Base-by-base conservation (phyloP, 1,284 basidiomycete genomes). In the Marasmius sp. region DNA sequence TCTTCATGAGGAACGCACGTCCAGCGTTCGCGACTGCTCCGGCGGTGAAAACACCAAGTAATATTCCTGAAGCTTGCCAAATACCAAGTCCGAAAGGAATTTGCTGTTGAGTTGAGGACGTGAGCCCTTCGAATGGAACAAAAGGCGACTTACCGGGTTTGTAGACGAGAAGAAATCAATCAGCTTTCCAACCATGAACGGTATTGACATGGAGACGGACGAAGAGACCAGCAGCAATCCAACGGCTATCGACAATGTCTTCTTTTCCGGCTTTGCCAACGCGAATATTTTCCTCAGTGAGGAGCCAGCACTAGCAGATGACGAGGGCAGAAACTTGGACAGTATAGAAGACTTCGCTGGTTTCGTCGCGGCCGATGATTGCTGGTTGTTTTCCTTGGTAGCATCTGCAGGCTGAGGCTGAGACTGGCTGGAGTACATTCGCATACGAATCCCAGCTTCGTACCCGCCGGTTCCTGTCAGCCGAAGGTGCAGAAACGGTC, bases 1-100 rank as follows among this genome's bases (percentile, higher is more conserved):
- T 87, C 60, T 93, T 87, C 89, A 99, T 96, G 61, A 99, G 82
- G 70, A 93, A 91, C 0, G 93, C 88, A 51, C 95, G 85, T 8
- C 90, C 88, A 12, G 95, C 92, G 73, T 98, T 98, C 58, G 95
- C 94, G 0, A 83, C 78, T 0, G 94, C 97, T 6, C 96, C 97
- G 38, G 90, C 75, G 6, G 93, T 93, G 75, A 98, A 98, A n/a
- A 94, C 77, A 1, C 86, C 67, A 9, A 97, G 79, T 36, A 98
- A 82, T 9, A 88, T 71, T 0, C 80, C 85, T 9, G 95, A 94
- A 0, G 96, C 95, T 65, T 93, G 87, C 59, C 89, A 88, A 43
- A 94, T 82, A 1, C 91, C 88, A 27, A 98, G 76, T 3, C 87
- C 91, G 14, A 89, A 80, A 38, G 93, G 91, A 63, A 93, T 89